These are phyloP conservation scores for Ochetophila trinervis DNA, from an alignment of 306 rosid species.

Conservation along the genomic window DNA sequence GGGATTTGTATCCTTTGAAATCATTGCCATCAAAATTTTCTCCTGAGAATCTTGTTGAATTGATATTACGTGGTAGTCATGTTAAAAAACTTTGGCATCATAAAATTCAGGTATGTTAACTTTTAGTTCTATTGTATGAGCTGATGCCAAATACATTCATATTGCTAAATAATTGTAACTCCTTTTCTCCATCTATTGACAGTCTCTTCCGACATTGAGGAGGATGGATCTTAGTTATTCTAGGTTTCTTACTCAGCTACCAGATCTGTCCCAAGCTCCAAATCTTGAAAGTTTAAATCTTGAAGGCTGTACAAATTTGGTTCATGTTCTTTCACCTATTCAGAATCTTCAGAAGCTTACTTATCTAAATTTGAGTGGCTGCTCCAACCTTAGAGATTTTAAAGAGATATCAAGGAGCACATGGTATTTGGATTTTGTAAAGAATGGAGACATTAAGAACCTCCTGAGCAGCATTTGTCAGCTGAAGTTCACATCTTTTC, in stretches of 20 bases:
- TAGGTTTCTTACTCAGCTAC: background rate
- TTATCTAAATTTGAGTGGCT: background rate
- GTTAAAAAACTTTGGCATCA: background rate
- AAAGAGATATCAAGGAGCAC: no score
- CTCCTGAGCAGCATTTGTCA: background rate
- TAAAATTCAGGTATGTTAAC: conserved; percentile 9
- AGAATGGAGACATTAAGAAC: background rate
- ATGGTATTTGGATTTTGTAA: no score
- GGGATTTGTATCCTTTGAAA: conserved; percentile 1
- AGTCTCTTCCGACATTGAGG: conserved; percentile 8
- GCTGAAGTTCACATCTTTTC: background rate
- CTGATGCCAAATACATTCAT: no score
- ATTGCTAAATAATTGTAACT: background rate
- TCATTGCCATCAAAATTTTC: conserved; percentile 1
- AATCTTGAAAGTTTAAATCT: background rate
- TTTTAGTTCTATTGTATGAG: background rate
- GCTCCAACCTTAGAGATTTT: background rate
- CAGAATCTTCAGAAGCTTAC: background rate
- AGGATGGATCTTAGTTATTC: background rate
- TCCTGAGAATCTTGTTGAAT: background rate
- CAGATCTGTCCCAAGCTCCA: background rate
- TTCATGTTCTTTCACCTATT: conserved; percentile 1
- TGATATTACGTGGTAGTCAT: background rate
- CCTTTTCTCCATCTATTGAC: background rate
- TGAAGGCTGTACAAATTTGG: background rate